phyloP scores from a whole-genome alignment of 2,329 filamentous ascomycete genomes.

The Chrysoporthe cubensis region DNA sequence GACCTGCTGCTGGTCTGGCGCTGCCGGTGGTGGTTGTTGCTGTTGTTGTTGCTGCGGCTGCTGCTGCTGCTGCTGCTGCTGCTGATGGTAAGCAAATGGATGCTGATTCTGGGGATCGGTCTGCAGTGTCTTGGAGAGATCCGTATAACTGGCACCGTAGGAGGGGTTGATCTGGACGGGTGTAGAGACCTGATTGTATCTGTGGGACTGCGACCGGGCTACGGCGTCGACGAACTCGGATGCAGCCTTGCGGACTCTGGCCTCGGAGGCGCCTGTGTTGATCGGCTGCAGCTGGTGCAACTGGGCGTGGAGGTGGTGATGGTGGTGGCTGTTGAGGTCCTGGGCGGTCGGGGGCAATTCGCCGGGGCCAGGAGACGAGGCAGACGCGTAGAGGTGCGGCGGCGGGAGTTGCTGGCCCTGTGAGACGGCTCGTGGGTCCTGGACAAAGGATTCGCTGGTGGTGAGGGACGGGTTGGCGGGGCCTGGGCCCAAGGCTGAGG shows the following conservation, averaged over 20 bases:
- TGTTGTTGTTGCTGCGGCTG: slow-evolving; percentile 30
- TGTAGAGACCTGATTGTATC: slow-evolving; percentile 42
- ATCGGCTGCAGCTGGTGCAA: slow-evolving; percentile 31
- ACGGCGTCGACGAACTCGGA: slow-evolving; percentile 53
- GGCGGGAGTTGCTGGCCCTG: slow-evolving; percentile 28
- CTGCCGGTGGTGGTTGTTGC: slow-evolving; percentile 35
- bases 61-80: slow-evolving; percentile 24
- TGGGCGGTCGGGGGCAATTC: slow-evolving; percentile 10
- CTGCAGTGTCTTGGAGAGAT: slow-evolving; percentile 24
- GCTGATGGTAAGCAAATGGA: slow-evolving; percentile 23
- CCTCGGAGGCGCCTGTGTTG: slow-evolving; percentile 36
- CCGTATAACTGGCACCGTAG: slow-evolving; percentile 27
- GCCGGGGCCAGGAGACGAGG: slow-evolving; percentile 5
- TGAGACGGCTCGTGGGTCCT: slow-evolving; percentile 19
- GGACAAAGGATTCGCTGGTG: slow-evolving; percentile 35
- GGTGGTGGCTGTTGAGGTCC: neutral
- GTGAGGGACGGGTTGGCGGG: slow-evolving; percentile 37
- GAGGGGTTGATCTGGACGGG: slow-evolving; percentile 30
- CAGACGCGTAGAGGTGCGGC: slow-evolving; percentile 31
- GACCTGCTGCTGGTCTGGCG: slow-evolving; percentile 36
- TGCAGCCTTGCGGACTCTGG: slow-evolving; percentile 40
- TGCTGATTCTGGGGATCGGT: slow-evolving; percentile 16
- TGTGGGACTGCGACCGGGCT: slow-evolving; percentile 57
- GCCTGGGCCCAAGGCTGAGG: slow-evolving; percentile 34
- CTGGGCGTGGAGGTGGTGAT: slow-evolving; percentile 17